phyloP scores from a whole-genome alignment of 257 asterid species.

The Ehretia macrophylla region DNA sequence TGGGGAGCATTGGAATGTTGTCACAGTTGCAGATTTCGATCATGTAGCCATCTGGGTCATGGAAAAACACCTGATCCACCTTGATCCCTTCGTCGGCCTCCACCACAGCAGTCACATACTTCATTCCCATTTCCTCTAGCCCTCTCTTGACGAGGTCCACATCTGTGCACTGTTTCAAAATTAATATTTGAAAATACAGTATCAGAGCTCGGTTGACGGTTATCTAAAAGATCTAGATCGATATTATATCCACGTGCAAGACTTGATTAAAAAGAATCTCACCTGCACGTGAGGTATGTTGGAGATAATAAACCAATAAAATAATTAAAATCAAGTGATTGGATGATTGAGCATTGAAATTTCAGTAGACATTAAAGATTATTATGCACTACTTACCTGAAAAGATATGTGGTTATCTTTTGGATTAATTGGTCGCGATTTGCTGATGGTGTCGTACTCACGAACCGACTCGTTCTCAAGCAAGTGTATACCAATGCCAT shows the following conservation, averaged over 20 bases:
- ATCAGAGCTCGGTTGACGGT: too few relatives aligned
- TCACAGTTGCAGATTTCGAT: slow-evolving; percentile 40
- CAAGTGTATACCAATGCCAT: slow-evolving; percentile 40
- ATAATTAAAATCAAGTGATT: too few relatives aligned
- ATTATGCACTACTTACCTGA: slow-evolving; percentile 20
- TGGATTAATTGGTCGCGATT: slow-evolving; percentile 31
- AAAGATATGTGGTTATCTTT: slow-evolving; percentile 37
- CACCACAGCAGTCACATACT: slow-evolving; percentile 25
- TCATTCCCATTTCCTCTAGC: slow-evolving; percentile 31
- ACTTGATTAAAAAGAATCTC: too few relatives aligned
- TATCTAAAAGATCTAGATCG: too few relatives aligned
- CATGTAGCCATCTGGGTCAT: slow-evolving; percentile 47
- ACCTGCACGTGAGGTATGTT: too few relatives aligned
- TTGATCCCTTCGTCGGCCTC: slow-evolving; percentile 29
- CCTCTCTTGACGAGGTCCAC: slow-evolving; percentile 27
- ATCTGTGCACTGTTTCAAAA: slow-evolving; percentile 29
- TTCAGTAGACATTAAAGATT: not conserved
- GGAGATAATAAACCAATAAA: too few relatives aligned
- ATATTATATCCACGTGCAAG: too few relatives aligned
- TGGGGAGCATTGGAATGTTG: slow-evolving; percentile 27
- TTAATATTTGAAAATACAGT: not conserved
- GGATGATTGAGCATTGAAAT: not conserved
- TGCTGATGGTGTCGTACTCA: slow-evolving; percentile 2
- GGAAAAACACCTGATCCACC: slow-evolving; percentile 43
- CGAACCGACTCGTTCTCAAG: slow-evolving; percentile 19